phyloP scores from a whole-genome alignment of 1,284 basidiomycete genomes.

The Naganishia liquefaciens region DNA sequence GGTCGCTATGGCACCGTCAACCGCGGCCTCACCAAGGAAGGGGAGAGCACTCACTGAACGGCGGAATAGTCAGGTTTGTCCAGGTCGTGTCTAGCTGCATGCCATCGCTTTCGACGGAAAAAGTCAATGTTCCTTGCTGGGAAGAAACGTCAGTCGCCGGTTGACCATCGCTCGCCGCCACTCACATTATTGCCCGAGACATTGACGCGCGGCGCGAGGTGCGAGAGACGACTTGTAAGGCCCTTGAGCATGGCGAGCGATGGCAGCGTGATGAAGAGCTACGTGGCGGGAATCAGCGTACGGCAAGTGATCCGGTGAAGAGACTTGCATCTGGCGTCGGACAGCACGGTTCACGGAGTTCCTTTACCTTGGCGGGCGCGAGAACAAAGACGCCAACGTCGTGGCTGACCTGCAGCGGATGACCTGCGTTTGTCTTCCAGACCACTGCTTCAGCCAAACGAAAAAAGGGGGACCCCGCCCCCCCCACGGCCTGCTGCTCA shows the following conservation, averaged over 20 bases:
- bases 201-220: constrained; percentile 73
- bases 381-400: constrained; percentile 63
- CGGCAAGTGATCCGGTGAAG: constrained; percentile 7
- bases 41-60: constrained; percentile 65
- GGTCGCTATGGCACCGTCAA: not conserved
- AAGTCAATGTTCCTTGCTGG: constrained; percentile 52
- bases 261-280: constrained; percentile 82
- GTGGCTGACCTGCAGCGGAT: constrained; percentile 49
- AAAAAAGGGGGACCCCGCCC: not conserved
- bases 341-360: constrained; percentile 77
- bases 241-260: constrained; percentile 73
- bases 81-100: constrained; percentile 78
- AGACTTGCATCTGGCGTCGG: constrained; percentile 77
- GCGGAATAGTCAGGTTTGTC: constrained; percentile 71
- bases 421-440: constrained; percentile 37
- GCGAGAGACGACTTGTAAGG: constrained; percentile 71
- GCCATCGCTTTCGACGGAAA: constrained; percentile 68
- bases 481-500: constrained; percentile 51
- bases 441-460: too few species aligned
- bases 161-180: constrained; percentile 21
- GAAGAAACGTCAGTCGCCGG: constrained; percentile 18
- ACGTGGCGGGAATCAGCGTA: constrained; percentile 1
- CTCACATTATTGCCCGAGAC: constrained; percentile 64
- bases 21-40: too few species aligned
- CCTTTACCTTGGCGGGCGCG: constrained; percentile 68